phyloP scores from a whole-genome alignment of 1,284 basidiomycete species.

The Trichosporon asahii region DNA sequence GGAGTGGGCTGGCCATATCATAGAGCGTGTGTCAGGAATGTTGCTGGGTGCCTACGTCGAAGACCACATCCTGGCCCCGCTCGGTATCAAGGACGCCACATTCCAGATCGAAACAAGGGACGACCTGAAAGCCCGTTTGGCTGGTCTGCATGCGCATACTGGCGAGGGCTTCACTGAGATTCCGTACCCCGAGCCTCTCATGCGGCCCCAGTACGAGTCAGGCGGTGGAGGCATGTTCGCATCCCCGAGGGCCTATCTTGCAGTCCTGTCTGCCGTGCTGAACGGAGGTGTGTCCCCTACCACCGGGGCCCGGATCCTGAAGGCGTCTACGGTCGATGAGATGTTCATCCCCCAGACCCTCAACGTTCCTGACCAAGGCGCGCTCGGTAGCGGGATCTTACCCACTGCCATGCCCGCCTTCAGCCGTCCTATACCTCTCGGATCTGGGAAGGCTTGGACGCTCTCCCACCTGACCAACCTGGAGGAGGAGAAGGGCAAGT shows the following conservation, averaged over 20 bases:
- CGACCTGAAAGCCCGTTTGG: constrained; percentile 20
- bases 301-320: constrained; percentile 24
- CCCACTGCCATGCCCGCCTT: constrained; percentile 2
- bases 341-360: constrained; percentile 28
- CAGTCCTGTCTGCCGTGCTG: constrained; percentile 20
- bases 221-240: constrained; percentile 26
- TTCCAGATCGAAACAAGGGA: constrained; percentile 20
- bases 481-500: constrained; percentile 26
- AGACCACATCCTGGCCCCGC: constrained; percentile 26
- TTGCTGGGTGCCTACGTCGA: not conserved
- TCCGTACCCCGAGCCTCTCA: constrained; percentile 2
- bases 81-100: constrained; percentile 25
- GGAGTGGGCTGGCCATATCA: constrained; percentile 10
- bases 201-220: constrained; percentile 6
- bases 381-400: constrained; percentile 13
- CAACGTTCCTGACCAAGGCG: constrained; percentile 22
- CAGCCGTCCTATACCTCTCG: constrained; percentile 13
- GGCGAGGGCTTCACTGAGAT: not conserved
- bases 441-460: constrained; percentile 24
- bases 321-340: constrained; percentile 20
- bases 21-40: not conserved
- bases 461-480: constrained; percentile 28
- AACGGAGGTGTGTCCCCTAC: constrained; percentile 21
- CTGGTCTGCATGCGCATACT: constrained; percentile 16
- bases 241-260: constrained; percentile 24